Base-by-base conservation (phyloP, 2,329 filamentous ascomycete genomes). In the Dactylellina sp. region DNA sequence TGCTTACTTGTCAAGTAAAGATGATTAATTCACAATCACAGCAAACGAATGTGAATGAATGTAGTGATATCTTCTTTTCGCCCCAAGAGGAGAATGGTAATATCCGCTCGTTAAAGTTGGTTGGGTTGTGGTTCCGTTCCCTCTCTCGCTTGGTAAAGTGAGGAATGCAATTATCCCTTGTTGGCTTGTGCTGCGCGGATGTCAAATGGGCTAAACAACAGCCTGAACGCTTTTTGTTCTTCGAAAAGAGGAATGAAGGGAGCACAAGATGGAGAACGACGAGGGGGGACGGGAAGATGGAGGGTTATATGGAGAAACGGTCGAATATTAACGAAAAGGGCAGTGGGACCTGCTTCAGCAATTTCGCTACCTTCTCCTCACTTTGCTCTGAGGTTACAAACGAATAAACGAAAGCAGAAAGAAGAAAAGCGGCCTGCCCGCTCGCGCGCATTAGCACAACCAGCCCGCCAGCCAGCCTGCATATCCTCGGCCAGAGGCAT, bases 231-330 rank as follows among this genome's bases (percentile, higher is more conserved):
- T 44, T 22, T n/a, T 47, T 55, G n/a, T n/a, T n/a, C n/a, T n/a
- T n/a, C n/a, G n/a, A n/a, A n/a, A n/a, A 56, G n/a, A 40, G 49
- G 49, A 50, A 55, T 25, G 49, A 53, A 28, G 56, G 39, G 32
- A 62, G 40, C 28, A 62, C 14, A 56, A 42, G 28, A 12, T 24
- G 24, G 39, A 28, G 16, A 35, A 44, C 32, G 47, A 24, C 53
- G 53, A 59, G 37, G 55, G 50, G 47, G 12, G 37, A 47, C 62
- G 49, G 64, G 49, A 70, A 56, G 28, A 32, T 9, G 55, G 64
- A 47, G 46, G 42, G 64, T 70, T 70, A 70, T 70, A 70, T 70
- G 64, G 64, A 18, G 40, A 42, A 60, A 46, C 61, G 40, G 61
- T 49, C 40, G 39, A 46, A 53, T 42, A 32, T 64, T 55, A 47